Conservation (phyloP, 2,329 filamentous ascomycete genomes). For the Thermoascus crustaceus region DNA sequence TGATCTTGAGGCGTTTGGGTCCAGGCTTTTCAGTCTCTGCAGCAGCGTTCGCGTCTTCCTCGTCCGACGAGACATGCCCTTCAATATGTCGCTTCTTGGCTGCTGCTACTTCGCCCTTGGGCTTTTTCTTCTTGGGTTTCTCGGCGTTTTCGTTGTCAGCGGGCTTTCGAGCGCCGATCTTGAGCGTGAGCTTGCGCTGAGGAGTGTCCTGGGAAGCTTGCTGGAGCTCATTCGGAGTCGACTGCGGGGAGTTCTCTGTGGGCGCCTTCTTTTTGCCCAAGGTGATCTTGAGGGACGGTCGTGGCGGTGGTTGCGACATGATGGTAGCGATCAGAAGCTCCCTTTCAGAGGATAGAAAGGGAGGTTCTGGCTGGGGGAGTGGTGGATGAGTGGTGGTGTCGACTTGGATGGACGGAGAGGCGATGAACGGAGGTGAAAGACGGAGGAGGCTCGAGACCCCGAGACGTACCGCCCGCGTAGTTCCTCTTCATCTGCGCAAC, state of each 20-base stretch:
- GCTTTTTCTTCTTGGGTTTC: constrained; percentile 28
- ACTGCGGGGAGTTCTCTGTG: constrained; percentile 14
- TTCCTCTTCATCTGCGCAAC: constrained; percentile 2
- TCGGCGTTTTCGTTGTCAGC: constrained; percentile 11
- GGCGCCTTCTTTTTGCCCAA: constrained; percentile 31
- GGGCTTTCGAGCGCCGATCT: constrained; percentile 28
- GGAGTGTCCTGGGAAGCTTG: constrained; percentile 16
- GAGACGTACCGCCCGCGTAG: constrained; percentile 1
- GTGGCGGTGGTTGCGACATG: constrained; percentile 30
- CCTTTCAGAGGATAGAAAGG: not conserved
- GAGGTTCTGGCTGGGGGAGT: not conserved
- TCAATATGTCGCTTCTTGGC: constrained; percentile 34
- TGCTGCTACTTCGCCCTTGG: constrained; percentile 4
- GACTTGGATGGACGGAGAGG: not conserved
- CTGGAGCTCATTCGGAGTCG: constrained; percentile 10
- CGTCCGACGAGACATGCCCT: constrained; percentile 18
- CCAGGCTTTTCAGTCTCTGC: constrained; percentile 15
- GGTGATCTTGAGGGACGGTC: constrained; percentile 34
- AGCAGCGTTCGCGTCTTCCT: constrained; percentile 14
- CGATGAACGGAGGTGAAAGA: constrained; percentile 1
- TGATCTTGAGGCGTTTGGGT: constrained; percentile 33
- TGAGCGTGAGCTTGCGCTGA: constrained; percentile 35
- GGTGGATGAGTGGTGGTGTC: not conserved
- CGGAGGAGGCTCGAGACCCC: constrained; percentile 2
- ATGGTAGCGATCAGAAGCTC: constrained; percentile 6